Percentiles rank a stretch among this genome's conserved stretches.
Evolutionary conservation across 208 protist genomes (phyloP).

Genomic region (Zelonia costaricensis): DNA sequence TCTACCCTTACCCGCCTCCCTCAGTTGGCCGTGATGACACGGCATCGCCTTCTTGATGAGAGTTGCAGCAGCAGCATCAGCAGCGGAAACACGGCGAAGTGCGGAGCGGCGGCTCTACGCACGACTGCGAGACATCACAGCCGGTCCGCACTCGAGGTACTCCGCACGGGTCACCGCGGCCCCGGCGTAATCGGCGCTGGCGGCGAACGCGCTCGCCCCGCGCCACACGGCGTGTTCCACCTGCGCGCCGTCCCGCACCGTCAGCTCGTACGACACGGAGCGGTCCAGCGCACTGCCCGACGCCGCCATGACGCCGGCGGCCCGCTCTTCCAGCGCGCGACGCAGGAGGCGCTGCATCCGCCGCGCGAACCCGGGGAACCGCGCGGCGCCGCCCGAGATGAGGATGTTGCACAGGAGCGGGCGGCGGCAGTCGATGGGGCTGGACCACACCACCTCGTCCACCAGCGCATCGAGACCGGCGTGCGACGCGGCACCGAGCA

Average conservation of each 20-base stretch:
- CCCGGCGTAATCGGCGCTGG: slow-evolving; percentile 88
- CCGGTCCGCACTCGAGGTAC: slow-evolving; percentile 98
- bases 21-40: no score
- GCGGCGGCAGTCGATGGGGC: slow-evolving; percentile 97
- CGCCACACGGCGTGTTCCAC: slow-evolving; percentile 96
- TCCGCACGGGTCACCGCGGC: slow-evolving; percentile 94
- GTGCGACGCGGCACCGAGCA: slow-evolving; percentile 82
- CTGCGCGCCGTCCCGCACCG: slow-evolving; percentile 91
- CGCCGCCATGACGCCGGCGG: slow-evolving; percentile 23
- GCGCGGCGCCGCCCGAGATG: slow-evolving; percentile 97
- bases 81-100: no score
- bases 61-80: no score
- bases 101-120: neutral
- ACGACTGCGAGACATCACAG: slow-evolving; percentile 58
- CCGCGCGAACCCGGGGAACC: slow-evolving; percentile 96
- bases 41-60: no score
- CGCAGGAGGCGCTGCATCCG: slow-evolving; percentile 35
- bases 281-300: slow-evolving; percentile 15
- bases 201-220: slow-evolving; percentile 95
- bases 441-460: slow-evolving; percentile 93
- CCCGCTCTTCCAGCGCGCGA: slow-evolving; percentile 24
- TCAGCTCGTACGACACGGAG: slow-evolving; percentile 89
- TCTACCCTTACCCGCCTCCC: no score
- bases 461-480: slow-evolving; percentile 91
- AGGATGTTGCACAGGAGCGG: slow-evolving; percentile 97